Evolutionary conservation across 257 asterid species (phyloP).

Genomic region (Solanum infundibuliforme): DNA sequence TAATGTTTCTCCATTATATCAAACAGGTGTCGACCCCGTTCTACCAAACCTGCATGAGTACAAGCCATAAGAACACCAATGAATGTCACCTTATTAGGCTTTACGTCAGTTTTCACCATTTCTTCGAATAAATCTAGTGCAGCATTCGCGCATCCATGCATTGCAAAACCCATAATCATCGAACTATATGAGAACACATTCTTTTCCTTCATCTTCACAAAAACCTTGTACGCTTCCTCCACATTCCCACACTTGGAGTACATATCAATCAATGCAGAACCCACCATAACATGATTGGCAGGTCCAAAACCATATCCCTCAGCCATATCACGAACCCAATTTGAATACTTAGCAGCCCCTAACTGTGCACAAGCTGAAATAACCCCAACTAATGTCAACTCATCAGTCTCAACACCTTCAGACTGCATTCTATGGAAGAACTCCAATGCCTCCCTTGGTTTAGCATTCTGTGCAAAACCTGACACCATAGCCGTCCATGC

Average conservation of each 20-base stretch:
- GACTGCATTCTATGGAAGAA: slow-evolving; percentile 55
- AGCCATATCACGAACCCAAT: slow-evolving; percentile 48
- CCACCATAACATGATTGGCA: slow-evolving; percentile 31
- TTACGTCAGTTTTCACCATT: slow-evolving; percentile 47
- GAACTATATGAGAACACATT: slow-evolving; percentile 66
- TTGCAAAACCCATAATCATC: slow-evolving; percentile 68
- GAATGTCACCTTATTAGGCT: slow-evolving; percentile 68
- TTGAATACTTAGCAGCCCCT: slow-evolving; percentile 46
- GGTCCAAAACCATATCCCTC: slow-evolving; percentile 44
- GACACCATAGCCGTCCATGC: slow-evolving; percentile 87
- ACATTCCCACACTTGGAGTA: slow-evolving; percentile 74
- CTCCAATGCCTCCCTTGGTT: slow-evolving; percentile 61
- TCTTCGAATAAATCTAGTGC: slow-evolving; percentile 54
- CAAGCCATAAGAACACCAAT: slow-evolving; percentile 71
- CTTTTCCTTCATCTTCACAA: slow-evolving; percentile 22
- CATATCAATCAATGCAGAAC: slow-evolving; percentile 82
- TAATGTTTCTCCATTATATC: slow-evolving; percentile 42
- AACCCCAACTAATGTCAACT: slow-evolving; percentile 48
- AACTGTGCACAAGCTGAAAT: slow-evolving; percentile 77
- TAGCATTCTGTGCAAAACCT: slow-evolving; percentile 62
- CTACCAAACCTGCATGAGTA: slow-evolving; percentile 67
- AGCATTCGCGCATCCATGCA: slow-evolving; percentile 51
- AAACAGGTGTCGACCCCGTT: slow-evolving; percentile 39
- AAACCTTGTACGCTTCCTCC: slow-evolving; percentile 49
- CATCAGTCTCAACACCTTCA: slow-evolving; percentile 50